Conservation (phyloP, 768 basidiomycete genomes). For the Xerocomellus chrysenteron region DNA sequence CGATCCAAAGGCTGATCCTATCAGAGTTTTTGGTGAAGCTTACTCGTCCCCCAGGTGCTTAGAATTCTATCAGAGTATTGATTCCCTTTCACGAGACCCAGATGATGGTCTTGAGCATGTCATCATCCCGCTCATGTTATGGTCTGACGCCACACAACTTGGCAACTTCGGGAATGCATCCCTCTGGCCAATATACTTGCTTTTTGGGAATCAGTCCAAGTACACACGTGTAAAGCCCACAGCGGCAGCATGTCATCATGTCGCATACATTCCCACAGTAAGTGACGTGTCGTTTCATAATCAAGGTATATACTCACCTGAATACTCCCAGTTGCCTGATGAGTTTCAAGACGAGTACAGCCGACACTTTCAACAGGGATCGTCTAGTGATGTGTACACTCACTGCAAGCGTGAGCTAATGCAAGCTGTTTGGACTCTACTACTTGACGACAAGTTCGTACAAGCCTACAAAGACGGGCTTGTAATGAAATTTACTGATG, state of each 20-base stretch:
- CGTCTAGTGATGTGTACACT: conserved; percentile 1
- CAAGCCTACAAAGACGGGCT: conserved; percentile 17
- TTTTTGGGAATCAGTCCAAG: neutral
- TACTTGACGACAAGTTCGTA: conserved; percentile 20
- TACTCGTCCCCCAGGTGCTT: neutral
- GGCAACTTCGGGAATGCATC: neutral
- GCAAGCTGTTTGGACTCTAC: conserved; percentile 16
- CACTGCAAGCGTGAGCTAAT: conserved; percentile 22
- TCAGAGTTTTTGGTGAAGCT: neutral
- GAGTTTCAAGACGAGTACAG: conserved; percentile 7
- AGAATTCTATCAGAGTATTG: too few species aligned
- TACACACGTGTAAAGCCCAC: neutral
- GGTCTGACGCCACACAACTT: neutral
- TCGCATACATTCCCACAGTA: neutral
- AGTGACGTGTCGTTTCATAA: too few species aligned
- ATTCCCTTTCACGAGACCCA: too few species aligned
- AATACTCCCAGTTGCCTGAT: neutral
- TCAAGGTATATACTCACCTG: neutral
- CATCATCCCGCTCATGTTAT: too few species aligned
- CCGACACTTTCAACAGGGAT: neutral
- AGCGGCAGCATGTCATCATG: neutral
- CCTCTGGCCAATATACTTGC: neutral
- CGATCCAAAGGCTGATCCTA: neutral
- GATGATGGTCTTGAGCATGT: too few species aligned
- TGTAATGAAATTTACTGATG: neutral